phyloP scores from a whole-genome alignment of 2,329 filamentous ascomycete genomes.

The Gremmenia infestans region DNA sequence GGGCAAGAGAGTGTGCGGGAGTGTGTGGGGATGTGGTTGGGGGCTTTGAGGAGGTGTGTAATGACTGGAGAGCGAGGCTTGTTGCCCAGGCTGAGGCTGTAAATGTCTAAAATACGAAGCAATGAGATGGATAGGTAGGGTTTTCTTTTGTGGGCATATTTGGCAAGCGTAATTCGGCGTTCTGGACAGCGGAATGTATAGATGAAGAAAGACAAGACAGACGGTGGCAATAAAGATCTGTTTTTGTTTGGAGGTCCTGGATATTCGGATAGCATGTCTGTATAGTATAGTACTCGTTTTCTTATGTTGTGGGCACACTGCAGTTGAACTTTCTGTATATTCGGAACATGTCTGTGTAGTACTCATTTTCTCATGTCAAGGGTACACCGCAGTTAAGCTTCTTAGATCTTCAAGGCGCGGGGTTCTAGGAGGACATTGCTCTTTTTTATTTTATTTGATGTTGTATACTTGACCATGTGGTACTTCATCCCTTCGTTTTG shows the following conservation, averaged over 20 bases:
- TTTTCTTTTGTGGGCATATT: neutral
- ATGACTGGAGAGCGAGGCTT: constrained; percentile 73
- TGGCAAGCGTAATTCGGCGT: neutral
- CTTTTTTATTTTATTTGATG: too few relatives aligned
- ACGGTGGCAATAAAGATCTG: neutral
- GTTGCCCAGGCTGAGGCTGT: constrained; percentile 49
- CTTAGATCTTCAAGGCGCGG: too few relatives aligned
- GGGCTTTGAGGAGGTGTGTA: constrained; percentile 88
- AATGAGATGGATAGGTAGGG: neutral
- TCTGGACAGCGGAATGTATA: neutral
- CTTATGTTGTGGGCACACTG: too few relatives aligned
- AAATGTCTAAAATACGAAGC: constrained; percentile 3
- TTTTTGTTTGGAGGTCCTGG: neutral
- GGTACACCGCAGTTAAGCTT: too few relatives aligned
- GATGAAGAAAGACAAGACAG: neutral
- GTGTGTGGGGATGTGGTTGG: constrained; percentile 85
- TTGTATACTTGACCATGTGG: too few relatives aligned
- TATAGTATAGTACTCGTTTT: too few relatives aligned
- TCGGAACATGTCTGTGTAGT: too few relatives aligned
- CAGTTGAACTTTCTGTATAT: neutral
- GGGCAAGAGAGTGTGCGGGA: constrained; percentile 72
- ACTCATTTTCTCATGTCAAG: too few relatives aligned
- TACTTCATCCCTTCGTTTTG: too few relatives aligned
- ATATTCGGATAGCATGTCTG: neutral
- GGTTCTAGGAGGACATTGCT: too few relatives aligned